Conservation (phyloP, 768 basidiomycete species). For the Mrakia hoshinonis region DNA sequence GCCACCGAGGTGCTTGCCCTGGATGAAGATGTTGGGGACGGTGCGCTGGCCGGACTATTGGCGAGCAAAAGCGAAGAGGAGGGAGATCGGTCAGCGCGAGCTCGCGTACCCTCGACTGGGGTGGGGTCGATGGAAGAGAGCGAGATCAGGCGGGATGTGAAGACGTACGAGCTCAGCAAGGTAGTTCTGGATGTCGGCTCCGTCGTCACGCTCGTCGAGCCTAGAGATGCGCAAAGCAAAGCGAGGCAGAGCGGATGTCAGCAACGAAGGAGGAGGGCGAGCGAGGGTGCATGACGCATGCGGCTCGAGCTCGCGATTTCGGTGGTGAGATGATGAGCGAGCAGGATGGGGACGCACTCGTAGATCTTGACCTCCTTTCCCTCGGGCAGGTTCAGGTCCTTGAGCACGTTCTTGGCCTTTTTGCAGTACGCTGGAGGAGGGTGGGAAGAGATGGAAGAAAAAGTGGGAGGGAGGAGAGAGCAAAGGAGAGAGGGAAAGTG, state of each 20-base stretch:
- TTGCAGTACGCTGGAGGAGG: conserved; percentile 43
- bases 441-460: neutral
- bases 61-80: neutral
- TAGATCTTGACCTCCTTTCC: conserved; percentile 33
- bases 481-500: neutral
- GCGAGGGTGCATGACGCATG: neutral
- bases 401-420: conserved; percentile 48
- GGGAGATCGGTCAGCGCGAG: neutral
- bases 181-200: conserved; percentile 57
- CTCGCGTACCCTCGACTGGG: neutral
- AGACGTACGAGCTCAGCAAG: conserved; percentile 42
- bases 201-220: conserved; percentile 46
- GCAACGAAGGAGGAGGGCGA: neutral
- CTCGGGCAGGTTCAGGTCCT: conserved; percentile 29
- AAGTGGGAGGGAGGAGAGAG: conserved; percentile 35
- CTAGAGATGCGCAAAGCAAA: conserved; percentile 11
- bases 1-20: conserved; percentile 39
- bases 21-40: conserved; percentile 70
- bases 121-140: neutral
- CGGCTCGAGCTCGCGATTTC: too few species aligned
- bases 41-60: conserved; percentile 56
- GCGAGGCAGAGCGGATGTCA: neutral
- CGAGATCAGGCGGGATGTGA: neutral
- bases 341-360: conserved; percentile 31
- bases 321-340: neutral